A percentile compares a stretch with the other conserved stretches of the same genome.
Conservation (phyloP, 2,329 filamentous ascomycete genomes). For the Chrysosporium keratinophilum region DNA sequence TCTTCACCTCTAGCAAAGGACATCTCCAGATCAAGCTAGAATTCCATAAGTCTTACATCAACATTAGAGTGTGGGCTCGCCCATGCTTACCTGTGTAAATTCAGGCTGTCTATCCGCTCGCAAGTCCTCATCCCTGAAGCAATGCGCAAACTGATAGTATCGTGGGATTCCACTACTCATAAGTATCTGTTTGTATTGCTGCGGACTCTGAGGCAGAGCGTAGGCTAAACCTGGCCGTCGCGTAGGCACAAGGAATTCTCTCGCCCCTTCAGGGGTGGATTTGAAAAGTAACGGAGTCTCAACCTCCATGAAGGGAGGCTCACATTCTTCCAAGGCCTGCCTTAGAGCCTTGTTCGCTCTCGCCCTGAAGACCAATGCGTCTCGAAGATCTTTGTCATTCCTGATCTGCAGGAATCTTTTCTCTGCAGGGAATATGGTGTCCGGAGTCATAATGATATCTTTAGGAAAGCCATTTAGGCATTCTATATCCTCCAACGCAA, state of each 20-base stretch:
- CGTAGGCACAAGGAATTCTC: slow-evolving; percentile 89
- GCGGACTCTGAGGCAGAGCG: slow-evolving; percentile 87
- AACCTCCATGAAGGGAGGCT: slow-evolving; percentile 57
- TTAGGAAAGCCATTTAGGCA: slow-evolving; percentile 63
- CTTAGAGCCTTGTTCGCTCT: slow-evolving; percentile 47
- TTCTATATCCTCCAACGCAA: slow-evolving; percentile 53
- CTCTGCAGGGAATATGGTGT: slow-evolving; percentile 62
- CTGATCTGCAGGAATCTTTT: slow-evolving; percentile 77
- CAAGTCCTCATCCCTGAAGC: slow-evolving; percentile 90
- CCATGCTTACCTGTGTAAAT: slow-evolving; percentile 65
- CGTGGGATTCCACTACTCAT: slow-evolving; percentile 77
- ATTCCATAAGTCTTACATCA: not conserved
- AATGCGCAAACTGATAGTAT: slow-evolving; percentile 89
- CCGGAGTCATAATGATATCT: slow-evolving; percentile 64
- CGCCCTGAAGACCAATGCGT: slow-evolving; percentile 61
- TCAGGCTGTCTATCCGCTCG: slow-evolving; percentile 90
- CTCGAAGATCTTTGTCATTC: slow-evolving; percentile 55
- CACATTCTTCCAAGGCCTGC: slow-evolving; percentile 45
- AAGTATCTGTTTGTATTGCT: slow-evolving; percentile 96
- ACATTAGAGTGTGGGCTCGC: not conserved
- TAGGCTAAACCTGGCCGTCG: slow-evolving; percentile 67
- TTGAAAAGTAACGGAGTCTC: slow-evolving; percentile 96
- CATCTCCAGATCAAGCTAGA: slow-evolving; percentile 83
- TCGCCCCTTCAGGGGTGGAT: slow-evolving; percentile 87
- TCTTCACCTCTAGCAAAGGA: slow-evolving; percentile 64